Conservation (phyloP, 768 basidiomycete genomes). For the Sarcodon sp. region DNA sequence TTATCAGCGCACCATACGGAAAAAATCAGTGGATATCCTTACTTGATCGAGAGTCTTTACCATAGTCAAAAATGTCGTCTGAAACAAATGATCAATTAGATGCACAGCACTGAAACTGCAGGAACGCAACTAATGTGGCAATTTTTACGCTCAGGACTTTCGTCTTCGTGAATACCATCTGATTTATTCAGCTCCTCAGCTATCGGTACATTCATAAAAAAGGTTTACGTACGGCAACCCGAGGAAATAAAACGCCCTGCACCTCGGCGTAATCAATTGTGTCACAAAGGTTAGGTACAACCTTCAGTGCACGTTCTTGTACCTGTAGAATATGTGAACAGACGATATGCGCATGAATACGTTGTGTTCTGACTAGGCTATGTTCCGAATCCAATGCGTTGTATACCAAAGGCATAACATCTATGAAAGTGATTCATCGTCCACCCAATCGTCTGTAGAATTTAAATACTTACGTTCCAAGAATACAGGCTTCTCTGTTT, state of each 20-base stretch:
- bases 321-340: conserved; percentile 36
- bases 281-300: conserved; percentile 82
- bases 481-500: conserved; percentile 80
- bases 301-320: conserved; percentile 80
- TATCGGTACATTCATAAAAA: neutral
- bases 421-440: conserved; percentile 24
- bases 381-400: conserved; percentile 96
- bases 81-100: no score
- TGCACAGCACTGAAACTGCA: no score
- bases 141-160: conserved; percentile 87
- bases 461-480: conserved; percentile 58
- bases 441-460: neutral
- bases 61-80: conserved; percentile 66
- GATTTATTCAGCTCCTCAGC: neutral
- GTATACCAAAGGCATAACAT: conserved; percentile 93
- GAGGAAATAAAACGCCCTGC: conserved; percentile 79
- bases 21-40: conserved; percentile 3
- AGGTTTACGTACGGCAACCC: conserved; percentile 63
- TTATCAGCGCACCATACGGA: neutral
- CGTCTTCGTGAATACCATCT: conserved; percentile 93
- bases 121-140: conserved; percentile 41
- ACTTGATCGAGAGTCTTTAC: conserved; percentile 87
- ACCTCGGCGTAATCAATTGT: conserved; percentile 93
- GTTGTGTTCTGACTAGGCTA: conserved; percentile 37
- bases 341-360: neutral